A percentile compares a stretch with the other conserved stretches of the same genome.
phyloP scores from a whole-genome alignment of 2,329 filamentous ascomycete genomes.

The Ascochyta lentis region DNA sequence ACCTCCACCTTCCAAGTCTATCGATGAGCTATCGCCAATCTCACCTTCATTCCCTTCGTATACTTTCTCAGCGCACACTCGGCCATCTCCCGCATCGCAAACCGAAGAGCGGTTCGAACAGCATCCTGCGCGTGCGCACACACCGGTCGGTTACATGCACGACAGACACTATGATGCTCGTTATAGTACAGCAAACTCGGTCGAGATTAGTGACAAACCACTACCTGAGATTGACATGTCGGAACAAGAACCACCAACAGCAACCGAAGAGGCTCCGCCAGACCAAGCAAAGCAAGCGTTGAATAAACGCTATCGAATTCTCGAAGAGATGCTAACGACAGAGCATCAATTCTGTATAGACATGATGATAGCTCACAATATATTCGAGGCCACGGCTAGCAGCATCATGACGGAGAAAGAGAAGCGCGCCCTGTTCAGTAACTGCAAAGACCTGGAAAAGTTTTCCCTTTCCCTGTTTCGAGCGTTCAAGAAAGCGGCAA shows the following conservation, averaged over 20 bases:
- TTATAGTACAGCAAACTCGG: constrained; percentile 27
- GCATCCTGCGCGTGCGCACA: constrained; percentile 32
- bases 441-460: constrained; percentile 86
- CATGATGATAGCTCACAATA: constrained; percentile 97
- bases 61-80: constrained; percentile 6
- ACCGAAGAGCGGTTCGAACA: constrained; percentile 28
- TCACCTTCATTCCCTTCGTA: constrained; percentile 12
- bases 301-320: constrained; percentile 79
- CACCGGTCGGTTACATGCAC: constrained; percentile 27
- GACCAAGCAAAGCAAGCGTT: constrained; percentile 53
- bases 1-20: constrained; percentile 27
- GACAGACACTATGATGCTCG: constrained; percentile 27
- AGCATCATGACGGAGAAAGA: constrained; percentile 82
- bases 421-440: constrained; percentile 88
- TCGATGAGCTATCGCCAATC: constrained; percentile 19
- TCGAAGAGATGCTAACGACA: constrained; percentile 92
- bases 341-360: constrained; percentile 91
- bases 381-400: constrained; percentile 92
- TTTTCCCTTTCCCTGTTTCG: constrained; percentile 83
- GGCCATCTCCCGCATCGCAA: constrained; percentile 13
- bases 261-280: constrained; percentile 23
- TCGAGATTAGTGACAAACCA: constrained; percentile 19
- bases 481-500: constrained; percentile 79
- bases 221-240: constrained; percentile 5
- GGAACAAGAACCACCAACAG: constrained; percentile 10